phyloP scores from a whole-genome alignment of 768 basidiomycete genomes.

The Dentipellis fragilis region DNA sequence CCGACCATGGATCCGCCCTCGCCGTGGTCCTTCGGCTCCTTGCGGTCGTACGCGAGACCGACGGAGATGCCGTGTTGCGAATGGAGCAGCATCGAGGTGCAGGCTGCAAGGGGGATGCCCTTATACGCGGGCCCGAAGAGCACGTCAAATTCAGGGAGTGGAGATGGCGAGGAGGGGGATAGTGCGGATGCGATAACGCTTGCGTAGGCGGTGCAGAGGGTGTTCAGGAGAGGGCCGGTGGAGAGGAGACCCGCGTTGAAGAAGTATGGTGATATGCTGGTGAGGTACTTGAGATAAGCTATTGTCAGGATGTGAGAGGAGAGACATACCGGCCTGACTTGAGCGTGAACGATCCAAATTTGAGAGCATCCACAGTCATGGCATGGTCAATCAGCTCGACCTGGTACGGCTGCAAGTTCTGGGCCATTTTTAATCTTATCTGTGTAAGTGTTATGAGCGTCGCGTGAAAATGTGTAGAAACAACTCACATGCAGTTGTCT shows the following conservation, averaged over 20 bases:
- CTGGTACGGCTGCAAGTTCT: conserved; percentile 40
- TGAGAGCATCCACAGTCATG: conserved; percentile 63
- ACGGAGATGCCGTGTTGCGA: conserved; percentile 54
- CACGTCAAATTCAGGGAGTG: conserved; percentile 53
- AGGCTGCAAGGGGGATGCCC: conserved; percentile 87
- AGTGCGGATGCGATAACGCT: conserved; percentile 57
- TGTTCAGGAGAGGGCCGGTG: conserved; percentile 69
- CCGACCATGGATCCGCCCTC: conserved; percentile 93
- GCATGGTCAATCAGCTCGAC: conserved; percentile 58
- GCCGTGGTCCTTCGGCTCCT: conserved; percentile 93
- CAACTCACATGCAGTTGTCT: too few relatives aligned
- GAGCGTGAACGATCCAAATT: conserved; percentile 86
- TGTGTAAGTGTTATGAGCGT: too few relatives aligned
- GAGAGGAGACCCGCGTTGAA: conserved; percentile 91
- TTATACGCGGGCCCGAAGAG: conserved; percentile 98
- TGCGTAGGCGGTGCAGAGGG: conserved; percentile 77
- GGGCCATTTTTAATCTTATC: not conserved
- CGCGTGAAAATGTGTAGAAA: too few relatives aligned
- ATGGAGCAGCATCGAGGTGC: conserved; percentile 68
- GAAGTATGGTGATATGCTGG: conserved; percentile 79
- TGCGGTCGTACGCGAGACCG: conserved; percentile 87
- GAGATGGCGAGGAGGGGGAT: conserved; percentile 18
- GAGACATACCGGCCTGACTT: conserved; percentile 84
- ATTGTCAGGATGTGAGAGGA: not conserved
- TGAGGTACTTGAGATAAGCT: conserved; percentile 26